Evolutionary conservation across 2,329 filamentous ascomycete species (phyloP).

Genomic region (Ophiostoma angusticollis): DNA sequence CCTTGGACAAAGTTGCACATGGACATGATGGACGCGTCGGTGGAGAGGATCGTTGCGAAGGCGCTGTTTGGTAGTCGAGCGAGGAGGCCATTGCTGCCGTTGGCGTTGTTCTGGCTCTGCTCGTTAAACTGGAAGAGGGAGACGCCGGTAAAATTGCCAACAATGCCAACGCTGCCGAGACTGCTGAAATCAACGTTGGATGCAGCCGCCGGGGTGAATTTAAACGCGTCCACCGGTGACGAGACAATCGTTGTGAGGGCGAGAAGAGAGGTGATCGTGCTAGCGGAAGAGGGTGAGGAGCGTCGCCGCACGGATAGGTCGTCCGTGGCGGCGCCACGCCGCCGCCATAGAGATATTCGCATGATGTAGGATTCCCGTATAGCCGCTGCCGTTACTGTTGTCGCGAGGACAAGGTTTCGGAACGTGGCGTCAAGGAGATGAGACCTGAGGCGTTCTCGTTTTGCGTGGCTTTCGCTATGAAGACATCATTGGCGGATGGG

Average conservation of each 20-base stretch:
- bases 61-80: constrained; percentile 74
- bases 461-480: background rate
- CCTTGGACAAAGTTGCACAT: constrained; percentile 69
- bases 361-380: constrained; percentile 24
- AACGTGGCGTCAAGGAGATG: too few relatives aligned
- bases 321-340: constrained; percentile 20
- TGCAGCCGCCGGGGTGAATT: constrained; percentile 49
- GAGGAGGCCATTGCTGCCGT: constrained; percentile 72
- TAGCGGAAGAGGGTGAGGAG: constrained; percentile 9
- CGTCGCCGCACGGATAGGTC: constrained; percentile 22
- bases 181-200: constrained; percentile 65
- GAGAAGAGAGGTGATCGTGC: constrained; percentile 19
- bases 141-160: constrained; percentile 81
- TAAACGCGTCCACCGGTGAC: constrained; percentile 34
- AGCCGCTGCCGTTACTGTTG: background rate
- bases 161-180: constrained; percentile 72
- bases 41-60: constrained; percentile 58
- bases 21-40: constrained; percentile 73
- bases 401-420: background rate
- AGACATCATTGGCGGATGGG: background rate
- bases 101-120: constrained; percentile 58
- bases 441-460: background rate
- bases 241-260: constrained; percentile 29
- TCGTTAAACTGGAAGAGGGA: constrained; percentile 79
- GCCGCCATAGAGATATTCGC: constrained; percentile 33